phyloP scores from a whole-genome alignment of 225 moss, liverwort and hornwort genomes.

The Antitrichia curtipendula region DNA sequence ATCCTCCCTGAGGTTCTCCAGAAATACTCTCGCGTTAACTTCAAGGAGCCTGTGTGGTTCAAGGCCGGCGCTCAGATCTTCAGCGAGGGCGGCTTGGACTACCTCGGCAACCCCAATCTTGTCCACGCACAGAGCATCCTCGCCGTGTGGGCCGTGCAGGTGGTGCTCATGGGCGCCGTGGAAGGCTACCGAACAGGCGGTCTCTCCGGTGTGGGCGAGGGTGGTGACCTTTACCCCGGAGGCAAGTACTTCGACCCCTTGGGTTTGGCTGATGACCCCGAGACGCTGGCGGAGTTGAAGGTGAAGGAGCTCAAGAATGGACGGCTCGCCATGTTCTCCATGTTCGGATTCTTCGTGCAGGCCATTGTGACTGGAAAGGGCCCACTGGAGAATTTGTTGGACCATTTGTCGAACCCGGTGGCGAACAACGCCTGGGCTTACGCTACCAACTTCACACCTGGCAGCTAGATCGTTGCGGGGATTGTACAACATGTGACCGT shows the following conservation, averaged over 20 bases:
- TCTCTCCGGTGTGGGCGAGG: conserved; percentile 20
- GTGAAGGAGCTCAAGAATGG: conserved; percentile 54
- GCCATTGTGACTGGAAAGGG: conserved; percentile 56
- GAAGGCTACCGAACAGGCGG: conserved; percentile 30
- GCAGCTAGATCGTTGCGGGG: neutral
- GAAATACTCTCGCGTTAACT: conserved; percentile 30
- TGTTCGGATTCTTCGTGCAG: conserved; percentile 54
- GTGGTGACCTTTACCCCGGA: conserved; percentile 42
- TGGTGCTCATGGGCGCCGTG: conserved; percentile 35
- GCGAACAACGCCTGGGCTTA: conserved; percentile 42
- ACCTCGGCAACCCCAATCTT: conserved; percentile 42
- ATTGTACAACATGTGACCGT: neutral
- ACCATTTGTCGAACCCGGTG: conserved; percentile 23
- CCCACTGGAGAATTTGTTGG: conserved; percentile 34
- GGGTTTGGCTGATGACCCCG: conserved; percentile 48
- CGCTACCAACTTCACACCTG: conserved; percentile 41
- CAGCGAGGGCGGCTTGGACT: conserved; percentile 35
- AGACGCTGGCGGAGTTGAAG: conserved; percentile 38
- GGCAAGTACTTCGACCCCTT: conserved; percentile 53
- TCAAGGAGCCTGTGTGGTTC: conserved; percentile 45
- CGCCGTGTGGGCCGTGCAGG: conserved; percentile 52
- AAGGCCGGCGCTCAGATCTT: conserved; percentile 50
- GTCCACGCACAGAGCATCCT: conserved; percentile 46
- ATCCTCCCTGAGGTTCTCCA: conserved; percentile 34
- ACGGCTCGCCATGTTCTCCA: conserved; percentile 39